Base-by-base conservation (phyloP, 345 rosid genomes). In the Populus nigra region DNA sequence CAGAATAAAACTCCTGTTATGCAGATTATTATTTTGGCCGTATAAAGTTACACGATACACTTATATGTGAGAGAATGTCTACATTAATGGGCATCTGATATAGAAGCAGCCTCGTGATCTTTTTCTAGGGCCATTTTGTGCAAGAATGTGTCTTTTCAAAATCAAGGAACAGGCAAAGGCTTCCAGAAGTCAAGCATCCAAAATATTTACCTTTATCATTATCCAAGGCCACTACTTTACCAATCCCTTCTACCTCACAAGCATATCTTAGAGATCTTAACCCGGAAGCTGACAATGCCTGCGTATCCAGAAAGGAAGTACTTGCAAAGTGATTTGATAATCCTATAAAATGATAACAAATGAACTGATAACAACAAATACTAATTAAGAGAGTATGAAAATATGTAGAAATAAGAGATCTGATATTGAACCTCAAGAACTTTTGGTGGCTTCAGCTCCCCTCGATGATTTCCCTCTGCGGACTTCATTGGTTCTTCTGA, bases 241-340 rank as follows among this genome's bases (percentile, higher is more conserved):
- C 93, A 77, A 96, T 88, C 78, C 91, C 98, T 81, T 92, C 98
- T 49, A 96, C 85, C 85, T 96, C 99, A 73, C 88, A 89, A 72
- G 96, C 97, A 88, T 96, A 96, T 86, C 99, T 91, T 66, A 92
- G 82, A 81, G 98, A 95, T 82, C 99, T 86, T 83, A 96, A 82
- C 61, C 99, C 99, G 2, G 99, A 96, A 75, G 98, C 99, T 47
- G 99, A 92, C 81, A 96, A 70, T 33, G 99, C 99, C 99, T 96
- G 80, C 13, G 75, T 20, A 80, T 69, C 63, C 62, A 76, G 76
- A 62, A 49, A 79, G 3, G 79, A 81, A 68, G 47, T 39, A 55
- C 62, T 75, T 25, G 22, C 67, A 59, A 57, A n/a, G 17, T 73
- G 22, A 69, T 59, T 49, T 50, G 25, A 43, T 66, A 76, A 29